phyloP scores from a whole-genome alignment of 768 basidiomycete genomes.

The Agaricus subrufescens region DNA sequence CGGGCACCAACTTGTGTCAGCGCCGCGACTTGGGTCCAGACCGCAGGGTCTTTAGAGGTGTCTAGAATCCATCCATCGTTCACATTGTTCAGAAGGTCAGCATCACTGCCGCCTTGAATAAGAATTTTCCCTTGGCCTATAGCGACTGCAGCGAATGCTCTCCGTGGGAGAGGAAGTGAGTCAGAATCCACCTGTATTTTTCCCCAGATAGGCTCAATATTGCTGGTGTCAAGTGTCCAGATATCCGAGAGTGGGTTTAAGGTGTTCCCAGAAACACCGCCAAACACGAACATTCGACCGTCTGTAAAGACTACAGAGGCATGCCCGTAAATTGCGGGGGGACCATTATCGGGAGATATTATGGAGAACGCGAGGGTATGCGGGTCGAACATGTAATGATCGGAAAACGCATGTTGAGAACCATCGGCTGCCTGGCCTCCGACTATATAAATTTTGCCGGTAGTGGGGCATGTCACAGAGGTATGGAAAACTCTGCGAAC shows the following conservation, averaged over 20 bases:
- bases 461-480: constrained; percentile 36
- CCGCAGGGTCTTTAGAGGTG: constrained; percentile 48
- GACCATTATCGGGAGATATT: constrained; percentile 51
- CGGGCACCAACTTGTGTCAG: constrained; percentile 58
- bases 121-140: constrained; percentile 53
- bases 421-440: constrained; percentile 85
- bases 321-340: constrained; percentile 72
- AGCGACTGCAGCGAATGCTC: constrained; percentile 54
- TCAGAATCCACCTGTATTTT: constrained; percentile 29
- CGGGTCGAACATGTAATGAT: constrained; percentile 62
- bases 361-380: constrained; percentile 43
- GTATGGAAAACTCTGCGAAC: constrained; percentile 75
- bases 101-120: constrained; percentile 77
- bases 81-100: constrained; percentile 44
- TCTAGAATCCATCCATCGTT: constrained; percentile 72
- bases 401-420: constrained; percentile 56
- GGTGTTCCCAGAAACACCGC: constrained; percentile 53
- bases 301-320: constrained; percentile 62
- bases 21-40: constrained; percentile 49
- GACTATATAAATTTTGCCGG: constrained; percentile 59
- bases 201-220: constrained; percentile 46
- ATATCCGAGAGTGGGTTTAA: constrained; percentile 55
- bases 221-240: constrained; percentile 60
- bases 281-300: constrained; percentile 68
- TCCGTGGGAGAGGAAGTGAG: constrained; percentile 50